Evolutionary conservation across 306 rosid species (phyloP).

Genomic region (Cicer bijugum): DNA sequence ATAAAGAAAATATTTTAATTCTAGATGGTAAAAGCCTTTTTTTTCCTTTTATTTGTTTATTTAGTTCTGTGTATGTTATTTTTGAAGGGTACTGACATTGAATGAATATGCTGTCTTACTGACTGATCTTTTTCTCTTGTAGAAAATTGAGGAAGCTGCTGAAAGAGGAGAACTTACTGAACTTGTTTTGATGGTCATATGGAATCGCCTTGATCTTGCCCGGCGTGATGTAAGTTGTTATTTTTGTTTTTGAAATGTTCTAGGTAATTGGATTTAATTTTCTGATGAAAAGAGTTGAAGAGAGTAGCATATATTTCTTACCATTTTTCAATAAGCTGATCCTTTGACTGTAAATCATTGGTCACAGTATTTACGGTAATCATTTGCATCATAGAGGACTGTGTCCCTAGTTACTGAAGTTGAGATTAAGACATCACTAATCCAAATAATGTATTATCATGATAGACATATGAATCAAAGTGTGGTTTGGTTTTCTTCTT

Average conservation of each 20-base stretch:
- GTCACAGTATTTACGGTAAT: background rate
- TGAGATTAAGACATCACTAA: constrained; percentile 17
- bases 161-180: constrained; percentile 91
- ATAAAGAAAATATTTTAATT: background rate
- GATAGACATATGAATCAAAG: background rate
- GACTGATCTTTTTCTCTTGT: constrained; percentile 39
- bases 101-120: constrained; percentile 2
- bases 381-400: constrained; percentile 13
- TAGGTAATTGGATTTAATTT: constrained; percentile 22
- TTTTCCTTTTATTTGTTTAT: constrained; percentile 18
- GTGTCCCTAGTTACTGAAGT: background rate
- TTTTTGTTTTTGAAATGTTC: constrained; percentile 31
- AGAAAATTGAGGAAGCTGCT: constrained; percentile 95
- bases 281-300: constrained; percentile 15
- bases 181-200: constrained; percentile 92
- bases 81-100: background rate
- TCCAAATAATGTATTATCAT: constrained; percentile 19
- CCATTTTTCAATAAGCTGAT: constrained; percentile 5
- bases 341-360: constrained; percentile 17
- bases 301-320: constrained; percentile 19
- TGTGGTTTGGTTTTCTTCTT: constrained; percentile 9
- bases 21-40: background rate
- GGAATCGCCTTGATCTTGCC: constrained; percentile 99
- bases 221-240: constrained; percentile 82
- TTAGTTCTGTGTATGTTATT: constrained; percentile 3